Conservation (phyloP, 768 basidiomycete genomes). For the Naganishia randhawae region DNA sequence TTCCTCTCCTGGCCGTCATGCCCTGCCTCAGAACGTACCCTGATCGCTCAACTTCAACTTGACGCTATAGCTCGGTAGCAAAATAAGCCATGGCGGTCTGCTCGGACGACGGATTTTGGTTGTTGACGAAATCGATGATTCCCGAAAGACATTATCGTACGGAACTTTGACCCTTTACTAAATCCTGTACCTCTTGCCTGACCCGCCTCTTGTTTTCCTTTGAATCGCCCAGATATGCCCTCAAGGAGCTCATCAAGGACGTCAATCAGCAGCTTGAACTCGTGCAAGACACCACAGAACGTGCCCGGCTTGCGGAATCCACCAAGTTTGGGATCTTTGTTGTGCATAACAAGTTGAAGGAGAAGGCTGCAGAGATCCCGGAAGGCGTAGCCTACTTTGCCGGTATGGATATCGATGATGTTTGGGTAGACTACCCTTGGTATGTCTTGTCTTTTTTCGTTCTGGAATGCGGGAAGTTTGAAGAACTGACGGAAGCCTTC, state of each 20-base stretch:
- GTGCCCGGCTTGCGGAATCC: constrained; percentile 66
- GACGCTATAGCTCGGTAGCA: constrained; percentile 53
- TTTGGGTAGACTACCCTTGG: constrained; percentile 54
- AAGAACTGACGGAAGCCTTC: background rate
- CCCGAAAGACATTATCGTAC: constrained; percentile 73
- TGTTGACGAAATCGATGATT: constrained; percentile 58
- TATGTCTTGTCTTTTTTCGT: constrained; percentile 5
- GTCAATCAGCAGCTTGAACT: constrained; percentile 59
- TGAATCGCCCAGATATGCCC: constrained; percentile 65
- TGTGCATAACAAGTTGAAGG: constrained; percentile 61
- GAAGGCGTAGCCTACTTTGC: constrained; percentile 67
- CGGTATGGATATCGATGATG: constrained; percentile 62
- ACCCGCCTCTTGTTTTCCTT: background rate
- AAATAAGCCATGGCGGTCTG: constrained; percentile 52
- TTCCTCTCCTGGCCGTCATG: background rate
- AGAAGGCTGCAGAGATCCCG: constrained; percentile 73
- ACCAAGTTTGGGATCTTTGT: constrained; percentile 91
- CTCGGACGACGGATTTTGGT: constrained; percentile 78
- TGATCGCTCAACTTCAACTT: constrained; percentile 62
- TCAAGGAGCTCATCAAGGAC: constrained; percentile 83
- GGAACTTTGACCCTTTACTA: constrained; percentile 42
- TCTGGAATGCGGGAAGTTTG: background rate
- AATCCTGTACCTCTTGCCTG: background rate
- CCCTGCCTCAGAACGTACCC: background rate
- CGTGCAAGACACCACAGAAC: constrained; percentile 62